Evolutionary conservation across 345 rosid genomes (phyloP), one percentile per base, ranked within the genome.

Genomic region (Heritiera fomes): DNA sequence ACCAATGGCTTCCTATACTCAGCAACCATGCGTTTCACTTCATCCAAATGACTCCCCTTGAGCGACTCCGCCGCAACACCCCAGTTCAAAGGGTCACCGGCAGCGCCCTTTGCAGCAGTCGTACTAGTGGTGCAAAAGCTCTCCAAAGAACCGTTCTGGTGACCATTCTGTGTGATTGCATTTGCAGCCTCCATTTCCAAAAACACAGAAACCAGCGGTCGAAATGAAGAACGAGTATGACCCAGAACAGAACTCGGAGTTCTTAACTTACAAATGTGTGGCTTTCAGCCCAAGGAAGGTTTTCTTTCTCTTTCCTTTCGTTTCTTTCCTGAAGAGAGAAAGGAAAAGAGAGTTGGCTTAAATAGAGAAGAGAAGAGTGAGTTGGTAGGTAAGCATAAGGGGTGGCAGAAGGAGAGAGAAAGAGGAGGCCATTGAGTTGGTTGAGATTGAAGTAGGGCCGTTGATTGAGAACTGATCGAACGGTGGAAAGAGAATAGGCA

Each of bases 21-120:
- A 5, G 77, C 85, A 73, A 95, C 94, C 98, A 93, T 93, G 14
- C 86, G 78, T 74, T 85, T 90, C 80, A 95, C 98, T 79, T 95
- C 95, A 23, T 93, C 97, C 69, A 95, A 86, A 80, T 95, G 97
- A 66, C 97, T 92, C 47, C 95, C 98, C 55, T 81, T 84, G 78
- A 95, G 75, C 4, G 87, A 73, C 73, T 91, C 92, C 0, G 98
- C 94, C 52, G 90, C 89, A 18, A 32, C 75, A 4, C 89, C 94
- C 98, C 98, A 93, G 86, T 85, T 91, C 86, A 93, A 76, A 1
- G 95, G 98, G 83, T 93, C 94, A 3, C 18, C 9, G 41, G 34
- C 23, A 46, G 64, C 49, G 76, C 80, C 73, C 9, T 40, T 67
- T 9, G 41, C 18, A 32, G 1, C 23, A 50, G 7, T 43, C 6